Evolutionary conservation across 202 grass and related monocot genomes (phyloP).

Genomic region (Miscanthus sacchariflorus): DNA sequence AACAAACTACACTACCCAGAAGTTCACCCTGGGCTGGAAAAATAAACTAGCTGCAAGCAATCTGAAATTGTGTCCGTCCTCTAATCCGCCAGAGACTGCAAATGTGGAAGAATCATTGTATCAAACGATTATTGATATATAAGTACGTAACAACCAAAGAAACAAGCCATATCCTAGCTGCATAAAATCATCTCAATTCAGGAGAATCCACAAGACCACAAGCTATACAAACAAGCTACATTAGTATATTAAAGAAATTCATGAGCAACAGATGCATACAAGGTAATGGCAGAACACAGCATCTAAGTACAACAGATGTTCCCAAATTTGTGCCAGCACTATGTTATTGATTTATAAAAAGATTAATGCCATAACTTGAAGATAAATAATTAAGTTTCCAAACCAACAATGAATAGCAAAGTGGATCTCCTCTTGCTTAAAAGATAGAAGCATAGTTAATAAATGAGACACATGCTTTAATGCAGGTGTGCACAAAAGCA

Average conservation of each 20-base stretch:
- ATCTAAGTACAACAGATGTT: conserved; percentile 1
- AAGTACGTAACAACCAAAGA: conserved; percentile 13
- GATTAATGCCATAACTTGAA: conserved; percentile 7
- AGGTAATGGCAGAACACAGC: conserved; percentile 22
- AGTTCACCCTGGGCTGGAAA: conserved; percentile 33
- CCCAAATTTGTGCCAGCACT: conserved; percentile 12
- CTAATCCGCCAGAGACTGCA: conserved; percentile 43
- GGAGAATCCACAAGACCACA: conserved; percentile 32
- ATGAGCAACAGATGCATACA: conserved; percentile 13
- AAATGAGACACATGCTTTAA: conserved; percentile 22
- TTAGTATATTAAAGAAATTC: background rate
- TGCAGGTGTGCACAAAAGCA: conserved; percentile 10
- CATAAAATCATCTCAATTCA: background rate
- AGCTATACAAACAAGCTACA: conserved; percentile 6
- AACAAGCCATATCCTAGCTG: background rate
- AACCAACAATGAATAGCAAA: conserved; percentile 32
- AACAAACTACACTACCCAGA: conserved; percentile 12
- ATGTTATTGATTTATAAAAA: conserved; percentile 13
- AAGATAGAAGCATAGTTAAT: conserved; percentile 38
- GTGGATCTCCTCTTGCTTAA: conserved; percentile 12
- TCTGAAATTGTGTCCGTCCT: conserved; percentile 10
- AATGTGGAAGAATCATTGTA: conserved; percentile 32
- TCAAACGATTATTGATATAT: conserved; percentile 32
- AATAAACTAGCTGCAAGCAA: conserved; percentile 26
- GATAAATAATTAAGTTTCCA: conserved; percentile 23